Conservation (phyloP, 495 filamentous ascomycete species). For the Aspergillus mulundensis region DNA sequence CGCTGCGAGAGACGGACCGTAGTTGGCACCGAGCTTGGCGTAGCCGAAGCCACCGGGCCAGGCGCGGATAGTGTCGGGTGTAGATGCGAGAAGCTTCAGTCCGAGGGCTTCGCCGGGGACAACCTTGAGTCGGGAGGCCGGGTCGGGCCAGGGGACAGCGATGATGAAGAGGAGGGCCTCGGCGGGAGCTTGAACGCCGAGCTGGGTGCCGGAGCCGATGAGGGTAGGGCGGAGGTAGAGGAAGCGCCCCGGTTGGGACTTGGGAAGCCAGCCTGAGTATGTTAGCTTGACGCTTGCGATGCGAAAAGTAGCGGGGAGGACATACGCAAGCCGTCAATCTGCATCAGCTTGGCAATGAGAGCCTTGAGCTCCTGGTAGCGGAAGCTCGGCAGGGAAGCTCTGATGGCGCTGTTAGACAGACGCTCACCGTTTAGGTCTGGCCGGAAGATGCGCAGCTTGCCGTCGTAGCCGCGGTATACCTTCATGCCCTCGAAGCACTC, state of each 20-base stretch:
- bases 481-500: conserved; percentile 27
- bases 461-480: conserved; percentile 23
- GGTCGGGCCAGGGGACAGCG: conserved; percentile 65
- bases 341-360: conserved; percentile 65
- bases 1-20: conserved; percentile 74
- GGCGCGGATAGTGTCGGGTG: conserved; percentile 74
- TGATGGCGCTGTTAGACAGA: conserved; percentile 63
- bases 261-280: conserved; percentile 69
- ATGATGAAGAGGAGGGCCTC: conserved; percentile 85
- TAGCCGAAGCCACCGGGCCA: conserved; percentile 92
- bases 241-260: conserved; percentile 54
- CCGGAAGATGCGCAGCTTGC: conserved; percentile 73
- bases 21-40: conserved; percentile 90
- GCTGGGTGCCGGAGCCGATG: conserved; percentile 72
- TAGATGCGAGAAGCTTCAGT: conserved; percentile 72
- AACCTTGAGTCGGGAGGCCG: conserved; percentile 27
- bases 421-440: conserved; percentile 72
- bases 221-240: conserved; percentile 81
- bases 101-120: conserved; percentile 38
- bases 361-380: conserved; percentile 65
- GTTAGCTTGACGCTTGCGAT: conserved; percentile 1
- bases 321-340: conserved; percentile 42
- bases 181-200: conserved; percentile 77
- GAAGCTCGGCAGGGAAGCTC: conserved; percentile 78
- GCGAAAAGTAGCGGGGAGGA: neutral